These are phyloP conservation scores for Oemleria cerasiformis DNA, from an alignment of 306 rosid species.

Conservation along the genomic window DNA sequence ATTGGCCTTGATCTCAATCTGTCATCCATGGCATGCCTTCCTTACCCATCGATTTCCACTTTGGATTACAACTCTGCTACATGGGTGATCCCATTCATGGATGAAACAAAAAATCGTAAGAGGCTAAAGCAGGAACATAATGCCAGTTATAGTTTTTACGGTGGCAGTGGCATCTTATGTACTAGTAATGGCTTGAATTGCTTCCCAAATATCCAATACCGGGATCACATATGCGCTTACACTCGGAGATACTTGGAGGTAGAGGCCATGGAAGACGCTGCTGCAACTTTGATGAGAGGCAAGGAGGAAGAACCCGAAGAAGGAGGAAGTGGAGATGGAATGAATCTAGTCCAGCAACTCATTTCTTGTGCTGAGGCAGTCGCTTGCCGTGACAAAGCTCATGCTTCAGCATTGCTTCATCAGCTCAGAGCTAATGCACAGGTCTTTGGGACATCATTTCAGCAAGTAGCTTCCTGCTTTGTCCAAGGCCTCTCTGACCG, in stretches of 20 bases:
- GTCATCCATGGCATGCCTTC: conserved; percentile 17
- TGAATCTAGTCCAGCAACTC: conserved; percentile 17
- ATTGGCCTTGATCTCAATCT: conserved; percentile 12
- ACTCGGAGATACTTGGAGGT: conserved; percentile 12
- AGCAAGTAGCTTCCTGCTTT: conserved; percentile 21
- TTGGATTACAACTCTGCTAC: neutral
- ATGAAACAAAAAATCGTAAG: neutral
- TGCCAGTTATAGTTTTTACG: neutral
- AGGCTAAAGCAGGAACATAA: neutral
- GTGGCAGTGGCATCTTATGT: neutral
- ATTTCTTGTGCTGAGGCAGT: conserved; percentile 18
- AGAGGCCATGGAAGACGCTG: conserved; percentile 18
- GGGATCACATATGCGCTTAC: conserved; percentile 15
- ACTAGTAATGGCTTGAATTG: neutral
- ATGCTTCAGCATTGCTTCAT: conserved; percentile 9
- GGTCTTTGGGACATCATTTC: conserved; percentile 22
- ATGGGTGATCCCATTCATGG: neutral
- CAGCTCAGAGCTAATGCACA: conserved; percentile 13
- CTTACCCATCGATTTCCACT: neutral
- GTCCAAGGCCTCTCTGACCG: conserved; percentile 20
- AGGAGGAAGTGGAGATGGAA: conserved; percentile 10
- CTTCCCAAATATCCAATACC: conserved; percentile 1
- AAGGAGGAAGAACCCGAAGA: neutral
- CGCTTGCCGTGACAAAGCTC: conserved; percentile 14
- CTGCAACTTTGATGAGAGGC: neutral